phyloP scores from a whole-genome alignment of 768 basidiomycete species.

The Mrakia blollopis region DNA sequence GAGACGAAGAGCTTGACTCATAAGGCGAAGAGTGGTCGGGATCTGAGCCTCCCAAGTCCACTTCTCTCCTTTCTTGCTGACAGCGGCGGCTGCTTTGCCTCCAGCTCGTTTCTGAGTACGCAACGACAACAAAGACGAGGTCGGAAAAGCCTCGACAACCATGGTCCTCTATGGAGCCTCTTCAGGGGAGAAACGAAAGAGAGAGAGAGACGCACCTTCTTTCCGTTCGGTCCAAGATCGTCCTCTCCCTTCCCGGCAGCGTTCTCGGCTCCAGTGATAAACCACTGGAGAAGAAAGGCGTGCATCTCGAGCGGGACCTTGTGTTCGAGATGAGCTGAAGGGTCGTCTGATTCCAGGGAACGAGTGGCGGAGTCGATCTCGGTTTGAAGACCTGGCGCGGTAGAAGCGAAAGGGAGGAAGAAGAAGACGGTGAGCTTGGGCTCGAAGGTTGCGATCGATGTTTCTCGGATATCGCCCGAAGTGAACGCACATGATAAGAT shows the following conservation, averaged over 20 bases:
- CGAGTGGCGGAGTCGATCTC: constrained; percentile 67
- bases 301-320: constrained; percentile 80
- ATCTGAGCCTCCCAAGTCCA: constrained; percentile 82
- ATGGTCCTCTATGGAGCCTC: not conserved
- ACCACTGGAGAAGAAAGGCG: constrained; percentile 88
- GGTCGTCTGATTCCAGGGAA: constrained; percentile 61
- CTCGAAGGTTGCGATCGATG: too few species aligned
- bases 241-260: constrained; percentile 53
- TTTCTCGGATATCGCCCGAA: too few species aligned
- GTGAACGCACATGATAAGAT: constrained; percentile 57
- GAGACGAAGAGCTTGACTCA: constrained; percentile 65
- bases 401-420: not conserved
- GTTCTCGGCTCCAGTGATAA: constrained; percentile 73
- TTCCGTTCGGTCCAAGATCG: constrained; percentile 10
- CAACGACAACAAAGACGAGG: too few species aligned
- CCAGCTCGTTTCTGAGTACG: constrained; percentile 25
- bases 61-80: constrained; percentile 38
- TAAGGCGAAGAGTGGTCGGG: constrained; percentile 60
- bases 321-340: constrained; percentile 62
- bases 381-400: constrained; percentile 50
- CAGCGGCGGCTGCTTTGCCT: constrained; percentile 44
- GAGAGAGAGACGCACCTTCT: constrained; percentile 18
- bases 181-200: not conserved
- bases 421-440: not conserved
- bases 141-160: too few species aligned